phyloP scores from a whole-genome alignment of 2,329 filamentous ascomycete species.

The Chrysoporthe puriensis region DNA sequence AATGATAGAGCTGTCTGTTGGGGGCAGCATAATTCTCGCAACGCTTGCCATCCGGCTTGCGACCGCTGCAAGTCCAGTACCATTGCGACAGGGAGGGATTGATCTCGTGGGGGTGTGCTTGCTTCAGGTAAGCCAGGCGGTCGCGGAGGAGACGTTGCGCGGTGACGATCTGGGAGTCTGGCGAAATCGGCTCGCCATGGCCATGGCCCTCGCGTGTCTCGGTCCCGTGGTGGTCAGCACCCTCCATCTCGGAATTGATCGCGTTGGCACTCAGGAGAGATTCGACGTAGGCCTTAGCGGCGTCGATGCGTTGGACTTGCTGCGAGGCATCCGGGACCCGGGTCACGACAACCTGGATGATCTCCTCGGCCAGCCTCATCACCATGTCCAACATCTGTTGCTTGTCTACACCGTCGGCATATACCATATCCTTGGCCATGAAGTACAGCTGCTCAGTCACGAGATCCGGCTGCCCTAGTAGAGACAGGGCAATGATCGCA shows the following conservation, averaged over 20 bases:
- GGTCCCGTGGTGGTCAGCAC: not conserved
- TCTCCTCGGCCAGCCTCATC: conserved; percentile 1
- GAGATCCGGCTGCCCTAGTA: conserved; percentile 18
- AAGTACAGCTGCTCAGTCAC: conserved; percentile 8
- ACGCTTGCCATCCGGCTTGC: not conserved
- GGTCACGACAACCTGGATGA: conserved; percentile 9
- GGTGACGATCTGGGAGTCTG: not conserved
- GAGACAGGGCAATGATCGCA: conserved; percentile 16
- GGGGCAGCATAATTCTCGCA: conserved; percentile 20
- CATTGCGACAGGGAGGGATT: not conserved
- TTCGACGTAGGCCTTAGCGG: conserved; percentile 27
- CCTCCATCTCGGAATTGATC: not conserved
- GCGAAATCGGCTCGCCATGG: not conserved
- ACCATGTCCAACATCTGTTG: not conserved
- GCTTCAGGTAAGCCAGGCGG: conserved; percentile 1
- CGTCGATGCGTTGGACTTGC: conserved; percentile 29
- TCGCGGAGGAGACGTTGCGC: not conserved
- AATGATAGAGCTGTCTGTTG: conserved; percentile 28
- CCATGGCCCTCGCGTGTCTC: not conserved
- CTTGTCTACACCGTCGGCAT: not conserved
- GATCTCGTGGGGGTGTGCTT: not conserved
- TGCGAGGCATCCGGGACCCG: conserved; percentile 26
- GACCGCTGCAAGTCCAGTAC: conserved; percentile 8
- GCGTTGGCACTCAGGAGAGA: conserved; percentile 20
- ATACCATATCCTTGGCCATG: not conserved